Evolutionary conservation across 2,329 filamentous ascomycete species (phyloP), one percentile per base, ranked within the genome.

Genomic region (Coleophoma cylindrospora): DNA sequence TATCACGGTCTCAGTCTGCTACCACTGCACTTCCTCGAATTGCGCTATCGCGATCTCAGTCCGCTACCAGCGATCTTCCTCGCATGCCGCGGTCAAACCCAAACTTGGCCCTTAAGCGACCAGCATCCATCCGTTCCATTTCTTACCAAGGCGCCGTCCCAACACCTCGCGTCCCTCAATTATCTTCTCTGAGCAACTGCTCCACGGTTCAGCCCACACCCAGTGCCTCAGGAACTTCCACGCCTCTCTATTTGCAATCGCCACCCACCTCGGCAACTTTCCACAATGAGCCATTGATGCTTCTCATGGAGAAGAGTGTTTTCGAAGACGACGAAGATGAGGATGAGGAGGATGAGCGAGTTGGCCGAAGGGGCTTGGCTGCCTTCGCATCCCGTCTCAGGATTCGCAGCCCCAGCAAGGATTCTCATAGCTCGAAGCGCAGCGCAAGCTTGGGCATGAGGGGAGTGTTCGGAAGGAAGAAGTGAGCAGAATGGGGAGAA

Each of bases 241-340:
- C 41, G 13, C 41, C 41, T 3, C n/a, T 34, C 3, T 27, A 27
- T 27, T 32, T 27, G 8, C 21, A 44, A 44, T 44, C 41, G 17
- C 19, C 41, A 32, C 41, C 41, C 13, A 15, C n/a, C 41, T 27
- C 41, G 6, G 19, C 41, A 22, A 34, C 12, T n/a, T 27, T 27
- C 27, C 22, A 19, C 15, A 14, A 13, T 10, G 21, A 27, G 19
- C 41, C 41, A 27, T 27, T 44, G 21, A 44, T 44, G 41, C 21
- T 32, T 19, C 41, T 44, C 12, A 44, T 44, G 41, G 41, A 44
- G 21, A 44, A 44, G 41, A 44, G 41, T 27, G 41, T 44, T 9
- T 44, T 44, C n/a, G 41, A 44, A 27, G 41, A 44, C 27, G 41
- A 44, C 15, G 41, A 43, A 3, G 40, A 44, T 8, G 41, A 44